Evolutionary conservation across 176 grass and related monocot genomes (phyloP), one percentile per base, ranked within the genome.

Genomic region (Eragrostis curvula): DNA sequence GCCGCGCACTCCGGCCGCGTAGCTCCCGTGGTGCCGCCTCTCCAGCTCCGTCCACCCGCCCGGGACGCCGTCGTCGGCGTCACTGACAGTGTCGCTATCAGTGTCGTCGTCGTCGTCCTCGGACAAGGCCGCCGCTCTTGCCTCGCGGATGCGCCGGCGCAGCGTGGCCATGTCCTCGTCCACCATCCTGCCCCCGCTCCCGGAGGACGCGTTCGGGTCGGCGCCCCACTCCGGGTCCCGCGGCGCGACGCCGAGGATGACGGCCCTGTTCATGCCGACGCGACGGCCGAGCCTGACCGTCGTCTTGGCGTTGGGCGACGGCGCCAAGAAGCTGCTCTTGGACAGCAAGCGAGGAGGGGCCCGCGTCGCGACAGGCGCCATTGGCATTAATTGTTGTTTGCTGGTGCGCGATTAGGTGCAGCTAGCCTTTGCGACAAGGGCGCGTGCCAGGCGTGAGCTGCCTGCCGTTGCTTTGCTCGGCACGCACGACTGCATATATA

Each of bases 111-210:
- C 84, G 0, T 91, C 32, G 32, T 87, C 56, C 72, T 78, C 66
- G 12, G 14, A 51, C 74, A 73, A 39, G 27, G 79, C 81, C 11
- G 69, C 32, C 84, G n/a, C n/a, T n/a, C 58, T 75, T 9, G 52
- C 79, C 86, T 93, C 87, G 12, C 88, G 81, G 60, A 94, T 94
- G 55, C 84, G 79, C 60, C 86, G 73, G 40, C 87, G 74, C 59
- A 97, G 91, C 39, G 89, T 71, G 74, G 61, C 80, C 94, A 97
- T 94, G 81, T 71, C 90, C 84, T 88, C 84, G 61, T 93, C 91
- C 21, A 97, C 88, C 44, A 87, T 60, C 68, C 50, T 20, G 13
- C 67, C n/a, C n/a, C n/a, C 60, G 8, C 73, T 65, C 71, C 58
- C 78, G n/a, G 48, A 18, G 10, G 63, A 62, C 18, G 66, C 41